Percentiles rank a stretch among this genome's conserved stretches.
Conservation (phyloP, 148 eudicot genomes). For the Euryodendron excelsum region DNA sequence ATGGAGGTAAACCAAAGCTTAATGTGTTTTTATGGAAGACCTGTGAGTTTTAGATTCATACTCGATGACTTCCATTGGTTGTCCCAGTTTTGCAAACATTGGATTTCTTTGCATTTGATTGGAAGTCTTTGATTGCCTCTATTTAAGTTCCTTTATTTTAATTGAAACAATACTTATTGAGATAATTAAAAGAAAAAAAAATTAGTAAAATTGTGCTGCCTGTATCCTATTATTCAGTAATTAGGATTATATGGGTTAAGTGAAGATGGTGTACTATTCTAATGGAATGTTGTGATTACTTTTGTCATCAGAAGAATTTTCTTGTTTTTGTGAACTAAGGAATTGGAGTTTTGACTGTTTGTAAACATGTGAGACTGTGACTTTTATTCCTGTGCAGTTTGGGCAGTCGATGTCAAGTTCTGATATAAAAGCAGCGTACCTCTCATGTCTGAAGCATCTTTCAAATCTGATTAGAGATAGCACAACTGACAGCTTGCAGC, state of each 20-base stretch:
- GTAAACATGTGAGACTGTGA: background rate
- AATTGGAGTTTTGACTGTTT: background rate
- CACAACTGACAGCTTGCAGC: slow-evolving; percentile 15
- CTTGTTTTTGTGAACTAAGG: background rate
- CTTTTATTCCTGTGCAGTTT: slow-evolving; percentile 38
- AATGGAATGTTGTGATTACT: background rate
- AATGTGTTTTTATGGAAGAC: too few relatives aligned
- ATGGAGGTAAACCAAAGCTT: too few relatives aligned
- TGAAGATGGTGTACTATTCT: background rate
- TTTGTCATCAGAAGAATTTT: background rate
- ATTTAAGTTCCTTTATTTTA: too few relatives aligned
- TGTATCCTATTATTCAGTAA: background rate
- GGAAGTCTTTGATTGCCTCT: too few relatives aligned
- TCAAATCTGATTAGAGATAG: slow-evolving; percentile 27
- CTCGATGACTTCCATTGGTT: too few relatives aligned
- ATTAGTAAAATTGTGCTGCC: too few relatives aligned
- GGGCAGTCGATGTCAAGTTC: slow-evolving; percentile 27
- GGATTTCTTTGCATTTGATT: too few relatives aligned
- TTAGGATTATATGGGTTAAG: background rate
- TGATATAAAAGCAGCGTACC: slow-evolving; percentile 48
- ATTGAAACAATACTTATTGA: too few relatives aligned
- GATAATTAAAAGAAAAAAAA: too few relatives aligned
- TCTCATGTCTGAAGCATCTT: slow-evolving; percentile 55
- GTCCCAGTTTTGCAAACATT: too few relatives aligned
- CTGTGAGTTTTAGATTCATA: too few relatives aligned